Percentiles rank a stretch among this genome's conserved stretches.
Conservation (phyloP, 345 rosid species). For the Microthlaspi erraticum region DNA sequence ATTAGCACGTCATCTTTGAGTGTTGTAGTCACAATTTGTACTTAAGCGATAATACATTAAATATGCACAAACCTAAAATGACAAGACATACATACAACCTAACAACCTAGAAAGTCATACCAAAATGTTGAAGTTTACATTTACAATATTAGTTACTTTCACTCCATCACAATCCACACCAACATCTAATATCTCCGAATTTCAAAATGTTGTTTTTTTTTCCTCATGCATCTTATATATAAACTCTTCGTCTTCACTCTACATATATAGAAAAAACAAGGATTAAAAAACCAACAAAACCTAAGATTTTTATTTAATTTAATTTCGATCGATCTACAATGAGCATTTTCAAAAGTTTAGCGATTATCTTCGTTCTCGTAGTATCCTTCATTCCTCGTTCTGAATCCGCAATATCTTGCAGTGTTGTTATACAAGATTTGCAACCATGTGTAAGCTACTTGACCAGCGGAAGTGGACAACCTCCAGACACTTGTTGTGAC, state of each 20-base stretch:
- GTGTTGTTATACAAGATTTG: slow-evolving; percentile 62
- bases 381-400: slow-evolving; percentile 47
- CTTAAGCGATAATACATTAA: slow-evolving; percentile 29
- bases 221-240: slow-evolving; percentile 20
- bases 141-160: slow-evolving; percentile 23
- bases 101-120: slow-evolving; percentile 30
- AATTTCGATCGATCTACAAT: slow-evolving; percentile 4
- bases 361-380: slow-evolving; percentile 36
- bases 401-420: slow-evolving; percentile 61
- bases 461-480: slow-evolving; percentile 59
- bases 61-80: slow-evolving; percentile 38
- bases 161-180: slow-evolving; percentile 41
- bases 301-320: neutral
- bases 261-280: slow-evolving; percentile 22
- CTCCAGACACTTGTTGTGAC: slow-evolving; percentile 63
- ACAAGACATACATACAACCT: slow-evolving; percentile 30
- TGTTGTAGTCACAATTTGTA: slow-evolving; percentile 21
- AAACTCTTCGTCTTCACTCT: slow-evolving; percentile 10
- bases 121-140: slow-evolving; percentile 31
- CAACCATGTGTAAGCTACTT: slow-evolving; percentile 73
- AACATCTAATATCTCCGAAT: slow-evolving; percentile 29
- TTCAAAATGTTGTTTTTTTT: neutral
- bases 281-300: neutral
- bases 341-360: slow-evolving; percentile 24
- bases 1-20: slow-evolving; percentile 33